Conservation (phyloP, 1,284 basidiomycete genomes). For the Cryptococcus depauperatus region DNA sequence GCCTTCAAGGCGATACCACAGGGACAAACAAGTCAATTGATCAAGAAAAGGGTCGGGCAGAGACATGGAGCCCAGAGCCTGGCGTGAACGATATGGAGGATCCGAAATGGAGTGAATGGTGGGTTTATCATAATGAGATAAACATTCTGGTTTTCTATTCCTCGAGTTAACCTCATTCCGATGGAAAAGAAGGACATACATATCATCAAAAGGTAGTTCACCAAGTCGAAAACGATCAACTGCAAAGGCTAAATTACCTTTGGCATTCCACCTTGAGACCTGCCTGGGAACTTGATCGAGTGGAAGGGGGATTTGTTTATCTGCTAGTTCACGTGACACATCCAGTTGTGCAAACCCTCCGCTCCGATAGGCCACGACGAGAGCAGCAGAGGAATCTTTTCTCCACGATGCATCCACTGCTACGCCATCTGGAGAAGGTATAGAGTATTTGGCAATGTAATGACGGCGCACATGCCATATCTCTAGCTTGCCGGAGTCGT, state of each 20-base stretch:
- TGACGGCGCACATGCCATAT: constrained; percentile 80
- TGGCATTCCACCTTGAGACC: constrained; percentile 60
- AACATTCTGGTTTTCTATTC: constrained; percentile 51
- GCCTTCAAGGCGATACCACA: constrained; percentile 59
- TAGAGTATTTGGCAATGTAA: constrained; percentile 72
- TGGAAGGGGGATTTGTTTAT: constrained; percentile 35
- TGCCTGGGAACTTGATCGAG: constrained; percentile 63
- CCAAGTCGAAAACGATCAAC: constrained; percentile 54
- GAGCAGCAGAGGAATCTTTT: constrained; percentile 55
- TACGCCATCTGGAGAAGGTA: constrained; percentile 40
- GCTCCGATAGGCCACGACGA: constrained; percentile 69
- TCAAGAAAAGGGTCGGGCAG: constrained; percentile 46
- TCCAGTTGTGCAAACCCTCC: constrained; percentile 75
- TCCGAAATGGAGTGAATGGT: constrained; percentile 41
- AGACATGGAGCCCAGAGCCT: constrained; percentile 28
- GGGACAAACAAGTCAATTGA: constrained; percentile 56
- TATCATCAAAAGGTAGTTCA: constrained; percentile 76
- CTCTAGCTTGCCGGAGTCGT: constrained; percentile 52
- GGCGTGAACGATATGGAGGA: constrained; percentile 36
- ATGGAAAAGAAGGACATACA: constrained; percentile 46
- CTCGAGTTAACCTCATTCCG: background rate
- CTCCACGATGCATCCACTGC: constrained; percentile 57
- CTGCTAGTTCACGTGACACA: constrained; percentile 38
- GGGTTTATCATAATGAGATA: constrained; percentile 36
- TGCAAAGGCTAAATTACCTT: constrained; percentile 63